Conservation (phyloP, 768 basidiomycete genomes). For the Pisolithus albus region DNA sequence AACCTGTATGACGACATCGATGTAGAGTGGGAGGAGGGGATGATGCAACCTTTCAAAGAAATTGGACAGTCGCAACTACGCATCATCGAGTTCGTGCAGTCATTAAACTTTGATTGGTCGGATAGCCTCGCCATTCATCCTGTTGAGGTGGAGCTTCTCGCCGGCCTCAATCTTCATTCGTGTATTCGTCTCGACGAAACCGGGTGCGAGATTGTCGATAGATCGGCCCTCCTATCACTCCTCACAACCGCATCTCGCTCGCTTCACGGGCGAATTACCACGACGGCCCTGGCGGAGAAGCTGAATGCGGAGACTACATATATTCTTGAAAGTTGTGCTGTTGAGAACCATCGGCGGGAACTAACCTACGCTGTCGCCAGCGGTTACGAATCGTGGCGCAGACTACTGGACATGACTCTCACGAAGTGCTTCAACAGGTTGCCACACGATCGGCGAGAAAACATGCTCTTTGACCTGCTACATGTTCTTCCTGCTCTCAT, state of each 20-base stretch:
- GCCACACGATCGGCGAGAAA: constrained; percentile 76
- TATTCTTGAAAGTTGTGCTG: constrained; percentile 74
- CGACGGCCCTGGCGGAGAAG: constrained; percentile 55
- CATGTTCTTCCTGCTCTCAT: constrained; percentile 73
- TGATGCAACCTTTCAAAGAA: constrained; percentile 54
- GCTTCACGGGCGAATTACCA: constrained; percentile 62
- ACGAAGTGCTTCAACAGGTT: constrained; percentile 82
- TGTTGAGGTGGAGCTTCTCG: constrained; percentile 57
- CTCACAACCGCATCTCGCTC: constrained; percentile 52
- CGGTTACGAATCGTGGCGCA: constrained; percentile 80
- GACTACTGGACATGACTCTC: constrained; percentile 76
- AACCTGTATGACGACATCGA: constrained; percentile 33
- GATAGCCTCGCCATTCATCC: constrained; percentile 61
- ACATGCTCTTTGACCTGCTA: constrained; percentile 85
- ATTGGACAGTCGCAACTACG: constrained; percentile 78
- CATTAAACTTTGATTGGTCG: constrained; percentile 82
- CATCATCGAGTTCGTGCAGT: constrained; percentile 84
- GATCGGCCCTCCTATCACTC: constrained; percentile 62
- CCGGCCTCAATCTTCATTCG: constrained; percentile 57
- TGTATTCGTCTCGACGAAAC: constrained; percentile 61
- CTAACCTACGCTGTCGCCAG: constrained; percentile 62
- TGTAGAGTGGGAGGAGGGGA: constrained; percentile 37
- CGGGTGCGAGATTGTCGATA: constrained; percentile 82
- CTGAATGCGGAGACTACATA: constrained; percentile 65
- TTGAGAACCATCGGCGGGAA: constrained; percentile 84